Base-by-base conservation (phyloP, 116 monocot genomes). In the Trichopus zeylanicus region DNA sequence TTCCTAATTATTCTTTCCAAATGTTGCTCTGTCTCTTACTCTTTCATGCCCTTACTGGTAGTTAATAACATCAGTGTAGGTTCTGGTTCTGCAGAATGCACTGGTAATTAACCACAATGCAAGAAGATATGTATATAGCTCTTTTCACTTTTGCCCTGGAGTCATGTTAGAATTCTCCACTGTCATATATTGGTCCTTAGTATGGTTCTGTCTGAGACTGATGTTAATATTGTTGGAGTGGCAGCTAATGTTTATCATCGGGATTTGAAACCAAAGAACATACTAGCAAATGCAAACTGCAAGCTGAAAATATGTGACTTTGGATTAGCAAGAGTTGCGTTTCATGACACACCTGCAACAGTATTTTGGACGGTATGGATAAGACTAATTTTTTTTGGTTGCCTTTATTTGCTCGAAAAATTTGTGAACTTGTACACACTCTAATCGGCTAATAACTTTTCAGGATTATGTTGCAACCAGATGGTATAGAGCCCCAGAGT, bases 301-400 rank as follows among this genome's bases (percentile, higher is more conserved):
- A 42, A 42, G 42, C 42, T 42, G 3, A 42, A 42, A 42, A 42
- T 42, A 13, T 42, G 42, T 42, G 42, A 42, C 12, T 42, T 42
- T 42, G 42, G 42, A 42, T 42, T 42, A n/a, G 42, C 42, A 42
- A 42, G 42, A n/a, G 42, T 42, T 42, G 42, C 42, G n/a, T 42
- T 42, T 42, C 42, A 42, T 42, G 42, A 42, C 12, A 42, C 42
- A 9, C 42, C 42, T n/a, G 13, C 16, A 42, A 42, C 42, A 42
- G 42, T 42, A 42, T 13, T 42, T 42, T 42, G 42, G 42, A 42
- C 42, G 42, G 42, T 42, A 42, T 42, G 42, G 7, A n/a, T n/a
- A 13, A 13, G 42, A 13, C 3, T 16, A 12, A 42, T 12, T 42
- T 42, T 16, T 15, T 42, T 13, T 42, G 3, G 18, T 13, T 42